Evolutionary conservation across 345 rosid genomes (phyloP), one percentile per base, ranked within the genome.

Genomic region (Trapa bicornis): DNA sequence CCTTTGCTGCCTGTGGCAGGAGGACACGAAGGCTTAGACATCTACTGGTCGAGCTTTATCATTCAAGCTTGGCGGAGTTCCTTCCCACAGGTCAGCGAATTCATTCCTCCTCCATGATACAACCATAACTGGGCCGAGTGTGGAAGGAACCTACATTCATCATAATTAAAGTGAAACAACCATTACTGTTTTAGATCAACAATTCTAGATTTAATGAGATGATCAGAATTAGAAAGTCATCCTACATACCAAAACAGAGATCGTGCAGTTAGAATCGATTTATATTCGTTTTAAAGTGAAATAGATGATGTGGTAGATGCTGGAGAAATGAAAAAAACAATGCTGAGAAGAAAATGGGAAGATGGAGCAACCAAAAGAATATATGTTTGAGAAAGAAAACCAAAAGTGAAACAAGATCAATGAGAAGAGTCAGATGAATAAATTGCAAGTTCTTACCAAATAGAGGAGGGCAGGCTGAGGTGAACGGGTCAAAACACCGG

Each of bases 401-500:
- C 14, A 33, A 54, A 22, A 17, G 52, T 22, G 37, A 11, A 2
- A 64, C 48, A 39, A 41, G 17, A 45, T 41, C 45, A 0, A 65
- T 43, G 67, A 65, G 29, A 43, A 16, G 52, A 65, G 50, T 58
- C 38, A 7, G 0, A 43, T 22, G 37, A 42, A 22, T 42, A 65
- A 10, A 38, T 37, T 65, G 52, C 36, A 57, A 65, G 69, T 10
- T 67, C 3, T 2, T 86, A 91, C 99, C 97, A 87, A 85, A 83
- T 91, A 91, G 70, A 94, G 95, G 67, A 89, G 91, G 48, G 98
- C 97, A 13, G 98, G 98, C 63, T 93, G 98, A 68, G 96, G 96
- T 15, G 85, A 83, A 75, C 65, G 96, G 13, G 96, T 90, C 76
- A 93, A 68, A 72, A 88, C 80, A 60, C 98, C 97, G 45, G 97